Percentiles rank a stretch among this genome's conserved stretches.
Evolutionary conservation across 108 stramenopile species (phyloP).

Genomic region (Epithemia pelagica): DNA sequence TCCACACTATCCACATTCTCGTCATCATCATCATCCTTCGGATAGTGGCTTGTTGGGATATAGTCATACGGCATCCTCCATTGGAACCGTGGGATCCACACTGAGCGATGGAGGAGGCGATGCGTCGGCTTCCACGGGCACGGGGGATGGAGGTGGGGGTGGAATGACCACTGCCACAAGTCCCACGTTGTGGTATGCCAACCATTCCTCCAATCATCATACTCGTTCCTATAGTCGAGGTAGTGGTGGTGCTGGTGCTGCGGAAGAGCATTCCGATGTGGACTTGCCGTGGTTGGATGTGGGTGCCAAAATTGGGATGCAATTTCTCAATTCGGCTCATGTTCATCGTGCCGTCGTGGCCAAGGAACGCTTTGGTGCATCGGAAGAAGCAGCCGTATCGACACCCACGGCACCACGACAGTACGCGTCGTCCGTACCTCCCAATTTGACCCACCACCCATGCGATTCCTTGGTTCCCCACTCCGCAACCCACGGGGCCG

Average conservation of each 20-base stretch:
- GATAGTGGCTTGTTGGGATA: neutral
- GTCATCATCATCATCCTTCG: neutral
- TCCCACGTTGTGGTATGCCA: neutral
- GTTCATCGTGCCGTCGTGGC: constrained; percentile 46
- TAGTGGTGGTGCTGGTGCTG: neutral
- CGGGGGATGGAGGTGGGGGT: neutral
- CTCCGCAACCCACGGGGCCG: neutral
- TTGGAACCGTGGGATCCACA: neutral
- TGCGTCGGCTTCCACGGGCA: no score
- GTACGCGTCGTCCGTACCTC: no score
- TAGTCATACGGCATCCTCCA: neutral
- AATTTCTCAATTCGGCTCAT: constrained; percentile 57
- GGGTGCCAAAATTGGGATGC: constrained; percentile 71
- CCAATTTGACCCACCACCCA: neutral
- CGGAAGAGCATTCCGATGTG: constrained; percentile 5
- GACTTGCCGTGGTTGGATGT: constrained; percentile 70
- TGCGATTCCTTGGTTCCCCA: neutral
- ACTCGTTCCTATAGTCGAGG: neutral
- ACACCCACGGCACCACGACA: neutral
- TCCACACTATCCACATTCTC: neutral
- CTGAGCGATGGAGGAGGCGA: neutral
- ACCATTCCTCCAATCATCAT: neutral
- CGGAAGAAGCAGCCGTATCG: constrained; percentile 3
- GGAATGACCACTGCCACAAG: neutral
- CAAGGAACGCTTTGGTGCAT: constrained; percentile 30